Percentiles rank a stretch among this genome's conserved stretches.
Conservation (phyloP, 352 stramenopile species). For the Pythium folliculosum region DNA sequence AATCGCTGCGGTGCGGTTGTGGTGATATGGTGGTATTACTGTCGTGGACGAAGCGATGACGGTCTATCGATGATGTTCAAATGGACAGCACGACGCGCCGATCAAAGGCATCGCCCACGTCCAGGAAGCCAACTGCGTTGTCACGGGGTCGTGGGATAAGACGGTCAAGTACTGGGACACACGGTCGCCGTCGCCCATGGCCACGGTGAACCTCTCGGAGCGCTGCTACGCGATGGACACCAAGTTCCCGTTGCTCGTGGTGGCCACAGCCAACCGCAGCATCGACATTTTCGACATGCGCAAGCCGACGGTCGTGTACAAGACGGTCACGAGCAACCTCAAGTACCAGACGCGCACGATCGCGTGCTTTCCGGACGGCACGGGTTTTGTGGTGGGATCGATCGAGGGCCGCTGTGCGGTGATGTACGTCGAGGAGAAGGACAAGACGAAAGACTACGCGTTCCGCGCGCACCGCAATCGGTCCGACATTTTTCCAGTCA, state of each 20-base stretch:
- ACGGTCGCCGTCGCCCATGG: slow-evolving; percentile 85
- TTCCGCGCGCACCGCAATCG: slow-evolving; percentile 93
- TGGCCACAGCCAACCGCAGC: slow-evolving; percentile 90
- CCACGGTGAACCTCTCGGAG: slow-evolving; percentile 91
- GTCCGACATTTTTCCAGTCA: slow-evolving; percentile 87
- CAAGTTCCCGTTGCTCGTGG: slow-evolving; percentile 91
- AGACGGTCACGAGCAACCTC: slow-evolving; percentile 79
- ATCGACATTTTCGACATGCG: slow-evolving; percentile 89
- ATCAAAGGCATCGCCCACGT: slow-evolving; percentile 90
- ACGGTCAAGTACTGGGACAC: slow-evolving; percentile 98
- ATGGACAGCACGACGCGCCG: slow-evolving; percentile 90
- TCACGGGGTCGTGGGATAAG: slow-evolving; percentile 94
- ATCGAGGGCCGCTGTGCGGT: slow-evolving; percentile 92
- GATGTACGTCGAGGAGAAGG: slow-evolving; percentile 87
- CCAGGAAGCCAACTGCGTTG: slow-evolving; percentile 86
- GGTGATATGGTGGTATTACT: slow-evolving; percentile 27
- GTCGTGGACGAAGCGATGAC: too few species aligned
- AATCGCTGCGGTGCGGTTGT: slow-evolving; percentile 69
- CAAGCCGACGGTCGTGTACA: slow-evolving; percentile 88
- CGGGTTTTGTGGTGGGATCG: slow-evolving; percentile 87
- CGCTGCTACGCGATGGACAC: slow-evolving; percentile 95
- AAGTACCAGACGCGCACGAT: slow-evolving; percentile 90
- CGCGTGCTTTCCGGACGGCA: slow-evolving; percentile 86
- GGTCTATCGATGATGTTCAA: too few species aligned
- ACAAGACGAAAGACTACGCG: slow-evolving; percentile 86